Evolutionary conservation across 192 early-diverging fungal genomes (phyloP).

Genomic region (Backusella parvicylindrica): DNA sequence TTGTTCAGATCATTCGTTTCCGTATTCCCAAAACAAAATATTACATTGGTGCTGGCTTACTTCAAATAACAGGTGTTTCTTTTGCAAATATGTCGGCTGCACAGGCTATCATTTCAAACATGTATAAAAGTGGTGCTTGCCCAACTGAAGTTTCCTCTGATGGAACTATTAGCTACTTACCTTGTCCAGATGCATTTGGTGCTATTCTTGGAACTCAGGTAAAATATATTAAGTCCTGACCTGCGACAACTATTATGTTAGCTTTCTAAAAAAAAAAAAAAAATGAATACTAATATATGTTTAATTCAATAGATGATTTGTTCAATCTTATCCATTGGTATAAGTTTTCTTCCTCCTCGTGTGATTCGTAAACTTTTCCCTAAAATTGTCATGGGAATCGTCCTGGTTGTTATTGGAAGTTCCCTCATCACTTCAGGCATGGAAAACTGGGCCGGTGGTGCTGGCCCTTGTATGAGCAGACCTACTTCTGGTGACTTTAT

Average conservation of each 20-base stretch:
- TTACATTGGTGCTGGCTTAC: constrained; percentile 34
- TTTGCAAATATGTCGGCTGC: constrained; percentile 50
- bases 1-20: constrained; percentile 44
- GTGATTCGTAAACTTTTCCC: constrained; percentile 48
- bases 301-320: constrained; percentile 36
- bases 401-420: constrained; percentile 46
- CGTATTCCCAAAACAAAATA: constrained; percentile 43
- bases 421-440: constrained; percentile 42
- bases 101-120: constrained; percentile 37
- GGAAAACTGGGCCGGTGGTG: constrained; percentile 47
- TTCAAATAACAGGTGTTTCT: constrained; percentile 51
- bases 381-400: constrained; percentile 52
- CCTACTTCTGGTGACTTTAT: constrained; percentile 42
- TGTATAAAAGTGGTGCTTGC: constrained; percentile 18
- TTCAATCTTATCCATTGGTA: constrained; percentile 36
- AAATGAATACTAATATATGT: not conserved
- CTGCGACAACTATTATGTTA: not conserved
- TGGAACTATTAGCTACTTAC: constrained; percentile 33
- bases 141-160: constrained; percentile 26
- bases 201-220: constrained; percentile 48
- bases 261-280: not conserved
- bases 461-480: constrained; percentile 36
- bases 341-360: constrained; percentile 47
- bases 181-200: constrained; percentile 50
- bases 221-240: not conserved